Evolutionary conservation across 306 rosid genomes (phyloP), one percentile per base, ranked within the genome.

Genomic region (Malus asiatica): DNA sequence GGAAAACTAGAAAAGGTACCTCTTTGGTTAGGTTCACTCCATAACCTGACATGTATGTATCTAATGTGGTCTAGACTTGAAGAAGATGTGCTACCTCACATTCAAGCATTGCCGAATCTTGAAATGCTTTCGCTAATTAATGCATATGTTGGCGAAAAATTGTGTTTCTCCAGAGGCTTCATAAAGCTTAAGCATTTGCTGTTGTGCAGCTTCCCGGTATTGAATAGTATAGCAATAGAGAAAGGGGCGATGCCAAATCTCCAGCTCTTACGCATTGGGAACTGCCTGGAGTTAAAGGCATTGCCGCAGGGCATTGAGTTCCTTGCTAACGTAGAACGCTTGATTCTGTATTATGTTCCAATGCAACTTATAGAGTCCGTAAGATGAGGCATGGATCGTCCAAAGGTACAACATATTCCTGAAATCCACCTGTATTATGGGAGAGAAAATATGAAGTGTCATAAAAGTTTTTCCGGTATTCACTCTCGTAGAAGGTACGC

Each of bases 1-100:
- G 83, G 79, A 5, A 80, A 74, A 44, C 63, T 80, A n/a, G 65
- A 59, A 12, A 73, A 0, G 12, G n/a, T 68, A 15, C 83, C 80
- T 13, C 18, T 1, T 1, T 80, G 72, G 77, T 70, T 76, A 9
- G 2, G 60, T 45, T 77, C 76, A 59, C 70, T 70, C 9, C 40
- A 46, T 9, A 45, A 15, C 53, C 44, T 77, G 8, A 60, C 29
- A 11, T 1, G 2, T 60, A 11, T 77, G 38, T 1, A 3, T 2
- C 42, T 77, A n/a, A 22, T 1, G 48, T 61, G 76, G 76, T 70
- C 76, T 8, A 61, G 55, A 61, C 70, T 70, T 2, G 53, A 3
- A 60, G 71, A 77, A 70, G 81, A 77, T 70, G 6, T 70, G 22
- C 76, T 77, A 10, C 71, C 42, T 29, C 76, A 61, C 51, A 60